These are phyloP conservation scores for Gossypium australe DNA, from an alignment of 345 rosid genomes.

Conservation along the genomic window DNA sequence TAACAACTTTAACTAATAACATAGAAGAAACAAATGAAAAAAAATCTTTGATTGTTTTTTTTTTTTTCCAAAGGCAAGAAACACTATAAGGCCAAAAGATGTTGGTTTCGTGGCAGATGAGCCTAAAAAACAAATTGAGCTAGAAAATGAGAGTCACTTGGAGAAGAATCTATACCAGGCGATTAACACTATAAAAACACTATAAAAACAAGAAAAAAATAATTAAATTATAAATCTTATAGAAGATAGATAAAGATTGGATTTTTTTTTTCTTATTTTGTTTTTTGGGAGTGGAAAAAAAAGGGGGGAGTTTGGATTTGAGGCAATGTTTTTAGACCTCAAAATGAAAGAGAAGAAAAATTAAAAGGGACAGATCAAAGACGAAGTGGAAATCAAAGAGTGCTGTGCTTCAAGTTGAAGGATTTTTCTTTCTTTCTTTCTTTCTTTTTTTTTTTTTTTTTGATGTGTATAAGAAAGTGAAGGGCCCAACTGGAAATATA, in stretches of 20 bases:
- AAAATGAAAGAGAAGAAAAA: not conserved
- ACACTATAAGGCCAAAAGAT: conserved; percentile 20
- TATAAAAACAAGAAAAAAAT: not conserved
- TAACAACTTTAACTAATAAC: not conserved
- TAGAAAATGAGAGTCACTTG: conserved; percentile 14
- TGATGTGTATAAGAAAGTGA: not conserved
- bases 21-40: conserved; percentile 4
- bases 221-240: not conserved
- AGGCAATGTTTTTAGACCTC: conserved; percentile 25
- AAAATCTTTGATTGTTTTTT: not conserved
- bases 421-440: not conserved
- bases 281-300: not conserved
- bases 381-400: not conserved
- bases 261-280: not conserved
- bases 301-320: not conserved
- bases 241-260: not conserved
- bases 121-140: conserved; percentile 27
- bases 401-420: not conserved
- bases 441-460: no score
- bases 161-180: conserved; percentile 27
- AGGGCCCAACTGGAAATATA: not conserved
- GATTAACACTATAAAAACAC: conserved; percentile 18
- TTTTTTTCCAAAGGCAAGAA: not conserved
- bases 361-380: not conserved
- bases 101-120: conserved; percentile 18